Evolutionary conservation across 2,329 filamentous ascomycete species (phyloP).

Genomic region (Madurella fahalii): DNA sequence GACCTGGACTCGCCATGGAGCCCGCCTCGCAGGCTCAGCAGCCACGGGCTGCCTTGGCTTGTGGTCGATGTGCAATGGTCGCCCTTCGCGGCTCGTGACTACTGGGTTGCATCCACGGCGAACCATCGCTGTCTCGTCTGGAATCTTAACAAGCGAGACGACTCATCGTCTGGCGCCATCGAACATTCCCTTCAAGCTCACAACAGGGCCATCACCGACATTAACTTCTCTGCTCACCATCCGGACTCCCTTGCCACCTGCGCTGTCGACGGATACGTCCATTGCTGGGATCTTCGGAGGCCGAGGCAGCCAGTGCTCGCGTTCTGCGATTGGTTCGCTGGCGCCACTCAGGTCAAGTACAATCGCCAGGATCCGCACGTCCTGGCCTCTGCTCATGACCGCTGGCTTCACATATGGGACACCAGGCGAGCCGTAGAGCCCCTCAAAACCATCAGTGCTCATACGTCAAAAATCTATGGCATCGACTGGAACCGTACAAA

Average conservation of each 20-base stretch:
- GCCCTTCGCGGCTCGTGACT: conserved; percentile 81
- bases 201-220: conserved; percentile 86
- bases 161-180: conserved; percentile 66
- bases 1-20: conserved; percentile 88
- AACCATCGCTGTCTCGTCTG: conserved; percentile 93
- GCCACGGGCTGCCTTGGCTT: conserved; percentile 86
- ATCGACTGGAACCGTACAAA: conserved; percentile 87
- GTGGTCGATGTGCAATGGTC: conserved; percentile 97
- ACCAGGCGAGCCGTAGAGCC: conserved; percentile 73
- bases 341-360: conserved; percentile 93
- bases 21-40: conserved; percentile 73
- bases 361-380: conserved; percentile 84
- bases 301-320: conserved; percentile 70
- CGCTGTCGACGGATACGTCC: conserved; percentile 87
- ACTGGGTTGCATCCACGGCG: conserved; percentile 90
- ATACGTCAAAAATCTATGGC: conserved; percentile 91
- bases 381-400: conserved; percentile 85
- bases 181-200: conserved; percentile 82
- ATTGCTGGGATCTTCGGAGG: conserved; percentile 82
- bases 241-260: conserved; percentile 86
- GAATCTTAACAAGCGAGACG: conserved; percentile 79
- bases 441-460: conserved; percentile 78
- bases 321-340: conserved; percentile 90
- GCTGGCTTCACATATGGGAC: conserved; percentile 86
- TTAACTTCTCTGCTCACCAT: conserved; percentile 93